Evolutionary conservation across 2,329 filamentous ascomycete species (phyloP).

Genomic region (Cordyceps farinosa): DNA sequence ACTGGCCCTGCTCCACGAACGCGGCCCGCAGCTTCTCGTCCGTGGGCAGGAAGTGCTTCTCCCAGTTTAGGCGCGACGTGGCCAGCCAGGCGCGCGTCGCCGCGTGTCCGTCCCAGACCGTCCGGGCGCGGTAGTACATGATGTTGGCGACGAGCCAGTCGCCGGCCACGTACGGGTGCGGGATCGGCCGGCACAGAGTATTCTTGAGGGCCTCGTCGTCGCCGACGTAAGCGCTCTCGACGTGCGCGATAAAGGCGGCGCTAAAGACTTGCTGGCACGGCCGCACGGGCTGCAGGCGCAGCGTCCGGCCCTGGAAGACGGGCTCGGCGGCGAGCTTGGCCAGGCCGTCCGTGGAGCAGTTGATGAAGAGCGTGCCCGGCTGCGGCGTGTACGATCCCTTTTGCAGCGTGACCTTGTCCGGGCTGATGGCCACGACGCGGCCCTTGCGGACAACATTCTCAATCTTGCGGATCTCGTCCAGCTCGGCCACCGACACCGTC

Average conservation of each 20-base stretch:
- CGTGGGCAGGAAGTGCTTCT: background rate
- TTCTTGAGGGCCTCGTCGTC: background rate
- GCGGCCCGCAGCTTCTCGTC: background rate
- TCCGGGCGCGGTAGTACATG: background rate
- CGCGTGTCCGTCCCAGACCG: background rate
- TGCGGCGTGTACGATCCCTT: background rate
- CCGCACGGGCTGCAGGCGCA: constrained; percentile 9
- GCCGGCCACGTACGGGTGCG: background rate
- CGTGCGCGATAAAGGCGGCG: constrained; percentile 13
- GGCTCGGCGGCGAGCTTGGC: background rate
- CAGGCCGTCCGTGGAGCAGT: constrained; percentile 12
- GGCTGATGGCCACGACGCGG: constrained; percentile 18
- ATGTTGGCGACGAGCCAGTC: constrained; percentile 5
- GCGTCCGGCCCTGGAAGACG: constrained; percentile 9
- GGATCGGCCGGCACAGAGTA: background rate
- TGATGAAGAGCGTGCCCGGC: background rate
- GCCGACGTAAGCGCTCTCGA: background rate
- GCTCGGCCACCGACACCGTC: constrained; percentile 7
- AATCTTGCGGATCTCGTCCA: constrained; percentile 12
- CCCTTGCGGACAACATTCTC: constrained; percentile 11
- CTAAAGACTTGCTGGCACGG: constrained; percentile 9
- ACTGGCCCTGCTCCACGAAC: background rate
- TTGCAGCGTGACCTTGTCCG: constrained; percentile 1
- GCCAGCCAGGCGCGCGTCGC: background rate
- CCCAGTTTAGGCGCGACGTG: background rate